Evolutionary conservation across 2,329 filamentous ascomycete genomes (phyloP), one percentile per base, ranked within the genome.

Genomic region (Rosellinia necatrix): DNA sequence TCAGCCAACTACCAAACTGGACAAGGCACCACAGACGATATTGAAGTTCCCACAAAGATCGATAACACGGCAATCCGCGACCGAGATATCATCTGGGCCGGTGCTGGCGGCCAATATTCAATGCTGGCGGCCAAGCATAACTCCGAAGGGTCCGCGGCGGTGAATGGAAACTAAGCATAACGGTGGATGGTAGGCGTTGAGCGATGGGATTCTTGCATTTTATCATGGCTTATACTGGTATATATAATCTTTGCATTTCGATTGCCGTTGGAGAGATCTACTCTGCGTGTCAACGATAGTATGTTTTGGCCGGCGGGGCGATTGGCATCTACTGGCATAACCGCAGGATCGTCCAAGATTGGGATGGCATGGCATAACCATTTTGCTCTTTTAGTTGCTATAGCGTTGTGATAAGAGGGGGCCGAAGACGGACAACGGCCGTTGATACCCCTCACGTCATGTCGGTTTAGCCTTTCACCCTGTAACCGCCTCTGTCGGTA

Each of bases 21-120:
- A 9, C 86, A 87, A 65, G 90, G 89, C 37, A 86, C 81, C 1
- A 84, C 84, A n/a, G 90, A 94, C 46, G 91, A 96, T 65, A 82
- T 96, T 25, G 81, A 88, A 64, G 80, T 83, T 21, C 91, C 92
- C 0, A 94, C 89, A 0, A 68, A 87, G 44, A 90, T 97, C 53
- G 89, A 96, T 68, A 96, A 96, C 76, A 89, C 87, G 10, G 92
- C 91, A 37, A 83, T 94, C 24, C 82, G 86, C 25, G 90, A 84
- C 37, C 87, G 88, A 74, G 85, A 87, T 72, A 80, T 97, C 38
- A 80, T 86, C 29, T 91, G 82, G 74, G 90, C 89, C n/a, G 90
- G 90, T 38, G 88, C 88, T n/a, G 92, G 93, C 62, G 92, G 92
- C 4, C 92, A 97, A 70, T 97, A 85, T 72, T 88, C 86, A 2